phyloP scores from a whole-genome alignment of 768 basidiomycete genomes.

The Naganishia antarctica region DNA sequence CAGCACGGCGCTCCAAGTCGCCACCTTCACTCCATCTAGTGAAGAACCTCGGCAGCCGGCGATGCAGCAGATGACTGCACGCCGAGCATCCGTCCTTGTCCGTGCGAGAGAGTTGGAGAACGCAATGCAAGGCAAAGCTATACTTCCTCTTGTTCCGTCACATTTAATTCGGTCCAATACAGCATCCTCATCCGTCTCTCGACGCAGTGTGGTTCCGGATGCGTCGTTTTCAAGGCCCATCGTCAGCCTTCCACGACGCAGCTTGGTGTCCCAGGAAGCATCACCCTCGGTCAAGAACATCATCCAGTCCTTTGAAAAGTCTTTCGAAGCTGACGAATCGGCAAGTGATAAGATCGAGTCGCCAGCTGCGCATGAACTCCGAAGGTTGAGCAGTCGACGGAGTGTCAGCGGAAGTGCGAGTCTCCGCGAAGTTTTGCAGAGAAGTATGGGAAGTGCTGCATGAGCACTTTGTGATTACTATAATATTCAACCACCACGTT shows the following conservation, averaged over 20 bases:
- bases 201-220: background rate
- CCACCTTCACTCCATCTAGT: background rate
- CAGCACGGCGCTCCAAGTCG: too few species aligned
- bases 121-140: background rate
- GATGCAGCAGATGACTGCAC: background rate
- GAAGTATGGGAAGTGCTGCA: background rate
- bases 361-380: background rate
- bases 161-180: background rate
- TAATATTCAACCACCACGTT: background rate
- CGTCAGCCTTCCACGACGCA: constrained; percentile 8
- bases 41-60: background rate
- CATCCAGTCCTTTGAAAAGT: constrained; percentile 14
- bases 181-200: background rate
- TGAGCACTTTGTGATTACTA: background rate
- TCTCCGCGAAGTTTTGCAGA: constrained; percentile 1
- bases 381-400: constrained; percentile 3
- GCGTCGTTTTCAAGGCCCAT: constrained; percentile 6
- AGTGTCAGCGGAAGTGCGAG: constrained; percentile 15
- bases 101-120: background rate
- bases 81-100: constrained; percentile 5
- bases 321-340: constrained; percentile 6
- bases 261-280: constrained; percentile 1
- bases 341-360: background rate
- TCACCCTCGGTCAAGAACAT: constrained; percentile 16
- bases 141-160: background rate